Evolutionary conservation across 768 basidiomycete species (phyloP).

Genomic region (Macrolepiota dolichaula): DNA sequence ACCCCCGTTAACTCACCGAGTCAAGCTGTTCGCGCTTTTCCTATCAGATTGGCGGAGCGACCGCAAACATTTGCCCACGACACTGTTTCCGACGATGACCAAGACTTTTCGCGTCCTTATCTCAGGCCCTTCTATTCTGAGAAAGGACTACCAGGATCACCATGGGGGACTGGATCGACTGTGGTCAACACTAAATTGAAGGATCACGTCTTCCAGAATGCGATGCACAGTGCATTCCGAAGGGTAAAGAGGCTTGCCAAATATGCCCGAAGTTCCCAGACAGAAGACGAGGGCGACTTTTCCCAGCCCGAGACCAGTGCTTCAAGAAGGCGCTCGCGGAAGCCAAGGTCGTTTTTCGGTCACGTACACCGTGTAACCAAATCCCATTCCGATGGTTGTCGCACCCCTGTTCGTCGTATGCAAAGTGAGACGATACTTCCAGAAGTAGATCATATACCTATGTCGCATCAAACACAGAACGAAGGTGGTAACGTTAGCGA

Average conservation of each 20-base stretch:
- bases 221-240: constrained; percentile 59
- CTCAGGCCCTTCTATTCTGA: constrained; percentile 42
- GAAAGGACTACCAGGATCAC: constrained; percentile 35
- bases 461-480: neutral
- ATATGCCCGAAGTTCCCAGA: constrained; percentile 32
- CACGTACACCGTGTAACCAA: constrained; percentile 36
- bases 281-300: constrained; percentile 52
- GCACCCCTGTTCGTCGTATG: constrained; percentile 51
- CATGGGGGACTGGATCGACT: constrained; percentile 86
- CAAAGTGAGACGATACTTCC: constrained; percentile 59
- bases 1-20: constrained; percentile 50
- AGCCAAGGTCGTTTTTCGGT: constrained; percentile 35
- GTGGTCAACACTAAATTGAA: constrained; percentile 91
- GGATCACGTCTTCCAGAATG: constrained; percentile 83
- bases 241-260: constrained; percentile 59
- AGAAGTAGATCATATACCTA: constrained; percentile 27
- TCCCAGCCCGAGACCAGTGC: constrained; percentile 26
- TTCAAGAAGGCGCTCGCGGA: constrained; percentile 22
- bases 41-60: constrained; percentile 22
- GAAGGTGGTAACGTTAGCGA: constrained; percentile 26
- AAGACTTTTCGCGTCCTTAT: constrained; percentile 27
- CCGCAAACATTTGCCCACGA: constrained; percentile 13
- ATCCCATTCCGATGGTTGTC: constrained; percentile 33
- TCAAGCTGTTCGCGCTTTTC: constrained; percentile 28
- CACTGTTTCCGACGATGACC: constrained; percentile 28